Conservation (phyloP, 23 red algal species). For the Rhodosorus marinus region DNA sequence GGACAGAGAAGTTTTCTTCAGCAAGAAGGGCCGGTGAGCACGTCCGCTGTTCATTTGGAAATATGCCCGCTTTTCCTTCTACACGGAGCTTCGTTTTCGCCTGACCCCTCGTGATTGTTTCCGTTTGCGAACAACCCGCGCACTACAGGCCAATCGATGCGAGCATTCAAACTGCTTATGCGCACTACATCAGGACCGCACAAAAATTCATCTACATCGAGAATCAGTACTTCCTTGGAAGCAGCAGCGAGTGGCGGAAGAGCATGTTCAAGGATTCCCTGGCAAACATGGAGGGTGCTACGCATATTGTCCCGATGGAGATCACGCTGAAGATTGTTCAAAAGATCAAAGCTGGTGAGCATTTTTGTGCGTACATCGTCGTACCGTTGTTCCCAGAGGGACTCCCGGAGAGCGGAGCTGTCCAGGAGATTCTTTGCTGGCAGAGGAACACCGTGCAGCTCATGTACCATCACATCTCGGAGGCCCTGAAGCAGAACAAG, state of each 20-base stretch:
- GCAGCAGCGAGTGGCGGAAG: background rate
- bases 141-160: background rate
- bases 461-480: conserved; percentile 22
- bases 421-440: conserved; percentile 58
- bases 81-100: too few species aligned
- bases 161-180: conserved; percentile 51
- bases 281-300: background rate
- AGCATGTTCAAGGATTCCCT: too few species aligned
- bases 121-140: too few species aligned
- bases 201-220: conserved; percentile 51
- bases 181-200: conserved; percentile 39
- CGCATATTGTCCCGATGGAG: background rate
- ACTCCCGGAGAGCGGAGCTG: conserved; percentile 31
- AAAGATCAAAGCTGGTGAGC: background rate
- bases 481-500: conserved; percentile 31
- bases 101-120: too few species aligned
- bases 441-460: conserved; percentile 27
- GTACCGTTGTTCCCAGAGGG: conserved; percentile 56
- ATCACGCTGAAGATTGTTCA: background rate
- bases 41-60: too few species aligned
- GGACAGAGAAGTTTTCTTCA: background rate
- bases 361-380: conserved; percentile 10
- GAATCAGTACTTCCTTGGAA: conserved; percentile 59
- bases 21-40: background rate
- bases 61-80: too few species aligned